Percentiles rank a stretch among this genome's conserved stretches.
Conservation (phyloP, 1,284 basidiomycete species). For the Meira nashicola region DNA sequence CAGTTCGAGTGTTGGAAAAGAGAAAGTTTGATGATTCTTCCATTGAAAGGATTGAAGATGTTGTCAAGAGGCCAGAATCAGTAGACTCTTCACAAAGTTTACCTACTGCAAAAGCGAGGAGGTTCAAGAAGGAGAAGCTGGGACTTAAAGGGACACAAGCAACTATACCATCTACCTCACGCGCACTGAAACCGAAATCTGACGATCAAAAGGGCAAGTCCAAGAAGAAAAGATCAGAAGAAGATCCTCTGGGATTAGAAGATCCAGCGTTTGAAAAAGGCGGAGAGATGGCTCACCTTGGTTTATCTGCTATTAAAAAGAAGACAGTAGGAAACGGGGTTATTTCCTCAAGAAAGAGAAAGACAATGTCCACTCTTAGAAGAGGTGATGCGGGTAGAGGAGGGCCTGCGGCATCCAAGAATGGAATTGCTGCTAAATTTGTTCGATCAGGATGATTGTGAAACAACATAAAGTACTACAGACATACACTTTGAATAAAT, state of each 20-base stretch:
- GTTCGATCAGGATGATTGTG: too few species aligned
- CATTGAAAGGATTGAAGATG: not conserved
- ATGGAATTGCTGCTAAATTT: too few species aligned
- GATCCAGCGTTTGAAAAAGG: constrained; percentile 4
- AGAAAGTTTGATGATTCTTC: not conserved
- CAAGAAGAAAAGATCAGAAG: not conserved
- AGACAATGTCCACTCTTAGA: too few species aligned
- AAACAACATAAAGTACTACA: too few species aligned
- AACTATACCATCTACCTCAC: too few species aligned
- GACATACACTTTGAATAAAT: too few species aligned
- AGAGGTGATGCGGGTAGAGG: too few species aligned
- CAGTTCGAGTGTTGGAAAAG: not conserved
- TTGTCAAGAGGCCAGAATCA: not conserved
- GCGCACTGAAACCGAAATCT: not conserved
- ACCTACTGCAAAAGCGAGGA: not conserved
- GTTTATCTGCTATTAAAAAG: not conserved
- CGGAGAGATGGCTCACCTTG: not conserved
- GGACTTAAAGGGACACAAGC: not conserved
- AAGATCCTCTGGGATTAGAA: constrained; percentile 1
- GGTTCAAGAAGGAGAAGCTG: not conserved
- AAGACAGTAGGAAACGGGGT: not conserved
- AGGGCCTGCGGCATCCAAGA: too few species aligned
- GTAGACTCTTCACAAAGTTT: not conserved
- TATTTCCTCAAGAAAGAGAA: too few species aligned
- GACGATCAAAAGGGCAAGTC: not conserved